Conservation (phyloP, 805 yeast genomes). For the Cyberlindnera misumaiensis region DNA sequence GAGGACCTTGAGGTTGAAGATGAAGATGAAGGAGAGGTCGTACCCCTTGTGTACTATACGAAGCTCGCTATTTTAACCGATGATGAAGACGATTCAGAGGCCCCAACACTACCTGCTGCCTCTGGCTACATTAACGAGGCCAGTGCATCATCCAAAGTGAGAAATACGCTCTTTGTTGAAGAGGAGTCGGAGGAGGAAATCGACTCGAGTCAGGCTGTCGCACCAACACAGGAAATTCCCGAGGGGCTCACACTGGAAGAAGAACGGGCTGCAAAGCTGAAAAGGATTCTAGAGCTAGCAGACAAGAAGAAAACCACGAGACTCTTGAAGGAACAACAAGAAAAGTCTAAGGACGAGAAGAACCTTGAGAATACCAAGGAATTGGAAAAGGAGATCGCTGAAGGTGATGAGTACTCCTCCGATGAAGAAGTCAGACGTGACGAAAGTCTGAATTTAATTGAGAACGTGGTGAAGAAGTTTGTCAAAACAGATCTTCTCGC, state of each 20-base stretch:
- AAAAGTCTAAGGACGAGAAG: constrained; percentile 6
- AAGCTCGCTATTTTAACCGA: neutral
- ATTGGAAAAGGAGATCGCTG: constrained; percentile 1
- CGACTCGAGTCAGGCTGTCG: neutral
- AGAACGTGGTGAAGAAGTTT: constrained; percentile 14
- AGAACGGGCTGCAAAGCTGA: constrained; percentile 6
- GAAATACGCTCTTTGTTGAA: constrained; percentile 9
- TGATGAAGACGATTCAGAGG: constrained; percentile 4
- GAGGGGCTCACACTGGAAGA: constrained; percentile 1
- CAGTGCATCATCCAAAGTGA: neutral
- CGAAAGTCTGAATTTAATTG: constrained; percentile 8
- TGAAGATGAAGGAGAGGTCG: neutral
- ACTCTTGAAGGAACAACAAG: constrained; percentile 15
- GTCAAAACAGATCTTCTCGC: constrained; percentile 15
- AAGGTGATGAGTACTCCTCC: constrained; percentile 1
- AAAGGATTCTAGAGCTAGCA: constrained; percentile 15
- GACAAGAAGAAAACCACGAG: constrained; percentile 18
- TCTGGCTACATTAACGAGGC: neutral
- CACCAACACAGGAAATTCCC: constrained; percentile 1
- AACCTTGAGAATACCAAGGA: constrained; percentile 2
- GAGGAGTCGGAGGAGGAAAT: constrained; percentile 15
- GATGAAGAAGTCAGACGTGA: constrained; percentile 3
- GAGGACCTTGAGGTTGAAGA: neutral
- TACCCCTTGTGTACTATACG: neutral
- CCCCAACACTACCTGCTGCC: neutral